Conservation (phyloP, 768 basidiomycete species). For the Trametopsis cervina region DNA sequence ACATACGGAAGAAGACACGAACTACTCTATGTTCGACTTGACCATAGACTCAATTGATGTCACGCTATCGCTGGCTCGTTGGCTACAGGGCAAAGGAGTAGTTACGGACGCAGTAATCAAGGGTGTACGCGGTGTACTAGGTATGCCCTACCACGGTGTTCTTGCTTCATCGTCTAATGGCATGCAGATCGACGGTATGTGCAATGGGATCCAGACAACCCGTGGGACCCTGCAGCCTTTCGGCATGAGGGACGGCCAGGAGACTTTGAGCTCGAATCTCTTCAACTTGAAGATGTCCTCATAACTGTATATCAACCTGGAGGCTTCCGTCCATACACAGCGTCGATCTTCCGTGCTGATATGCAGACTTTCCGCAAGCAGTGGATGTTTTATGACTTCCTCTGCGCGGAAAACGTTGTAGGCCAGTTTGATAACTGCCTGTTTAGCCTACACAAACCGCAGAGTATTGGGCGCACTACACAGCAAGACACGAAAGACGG, state of each 20-base stretch:
- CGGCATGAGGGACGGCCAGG: slow-evolving; percentile 68
- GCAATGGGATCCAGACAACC: slow-evolving; percentile 77
- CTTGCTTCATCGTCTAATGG: not conserved
- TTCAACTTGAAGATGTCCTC: slow-evolving; percentile 89
- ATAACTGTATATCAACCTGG: slow-evolving; percentile 93
- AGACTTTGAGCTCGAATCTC: slow-evolving; percentile 86
- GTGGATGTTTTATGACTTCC: slow-evolving; percentile 93
- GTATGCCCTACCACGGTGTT: slow-evolving; percentile 33
- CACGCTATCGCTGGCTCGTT: slow-evolving; percentile 80
- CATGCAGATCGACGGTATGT: slow-evolving; percentile 78
- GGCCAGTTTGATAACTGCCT: slow-evolving; percentile 98
- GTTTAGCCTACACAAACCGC: slow-evolving; percentile 93
- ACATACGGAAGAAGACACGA: slow-evolving; percentile 46
- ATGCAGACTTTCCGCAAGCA: slow-evolving; percentile 79
- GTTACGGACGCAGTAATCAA: slow-evolving; percentile 87
- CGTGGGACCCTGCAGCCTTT: slow-evolving; percentile 74
- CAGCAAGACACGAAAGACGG: slow-evolving; percentile 80
- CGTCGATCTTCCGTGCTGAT: slow-evolving; percentile 91
- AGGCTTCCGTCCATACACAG: slow-evolving; percentile 85
- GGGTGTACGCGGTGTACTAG: slow-evolving; percentile 90
- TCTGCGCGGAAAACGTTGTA: slow-evolving; percentile 87
- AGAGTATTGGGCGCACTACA: slow-evolving; percentile 88
- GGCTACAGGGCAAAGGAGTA: slow-evolving; percentile 94
- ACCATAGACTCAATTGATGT: slow-evolving; percentile 95
- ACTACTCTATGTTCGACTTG: slow-evolving; percentile 89